Conservation (phyloP, 2,329 filamentous ascomycete genomes). For the Elsinoe batatas region DNA sequence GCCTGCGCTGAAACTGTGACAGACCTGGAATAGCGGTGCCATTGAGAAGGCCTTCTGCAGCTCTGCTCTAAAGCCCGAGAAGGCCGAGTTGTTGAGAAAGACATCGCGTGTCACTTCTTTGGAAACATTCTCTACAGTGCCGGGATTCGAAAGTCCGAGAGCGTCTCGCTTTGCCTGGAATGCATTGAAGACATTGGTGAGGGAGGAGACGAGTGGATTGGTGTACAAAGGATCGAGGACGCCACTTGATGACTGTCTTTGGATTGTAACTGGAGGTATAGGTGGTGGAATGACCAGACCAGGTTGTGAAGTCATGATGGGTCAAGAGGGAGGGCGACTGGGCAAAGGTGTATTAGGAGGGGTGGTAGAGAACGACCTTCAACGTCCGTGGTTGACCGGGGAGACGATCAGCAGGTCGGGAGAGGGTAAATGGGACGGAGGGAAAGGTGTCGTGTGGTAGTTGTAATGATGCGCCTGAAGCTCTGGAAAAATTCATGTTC, state of each 20-base stretch:
- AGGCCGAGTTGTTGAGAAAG: slow-evolving; percentile 92
- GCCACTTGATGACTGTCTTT: slow-evolving; percentile 17
- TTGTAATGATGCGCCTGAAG: slow-evolving; percentile 12
- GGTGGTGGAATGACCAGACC: slow-evolving; percentile 14
- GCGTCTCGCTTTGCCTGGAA: slow-evolving; percentile 80
- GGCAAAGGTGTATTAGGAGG: not conserved
- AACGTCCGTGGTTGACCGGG: not conserved
- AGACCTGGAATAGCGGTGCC: slow-evolving; percentile 89
- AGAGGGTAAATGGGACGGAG: not conserved
- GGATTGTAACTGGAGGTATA: slow-evolving; percentile 15
- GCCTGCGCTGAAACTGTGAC: slow-evolving; percentile 92
- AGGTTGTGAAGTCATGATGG: slow-evolving; percentile 16
- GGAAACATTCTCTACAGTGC: slow-evolving; percentile 79
- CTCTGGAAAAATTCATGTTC: slow-evolving; percentile 5
- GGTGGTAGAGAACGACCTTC: not conserved
- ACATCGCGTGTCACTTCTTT: slow-evolving; percentile 95
- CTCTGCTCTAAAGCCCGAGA: slow-evolving; percentile 90
- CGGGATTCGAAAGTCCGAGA: slow-evolving; percentile 83
- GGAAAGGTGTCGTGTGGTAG: slow-evolving; percentile 5
- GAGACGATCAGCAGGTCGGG: not conserved
- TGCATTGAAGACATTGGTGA: slow-evolving; percentile 60
- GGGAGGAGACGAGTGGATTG: slow-evolving; percentile 56
- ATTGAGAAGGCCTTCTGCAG: slow-evolving; percentile 94
- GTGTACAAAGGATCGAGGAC: slow-evolving; percentile 57
- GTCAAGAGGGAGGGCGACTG: not conserved